These are phyloP conservation scores for Trypanosoma mega DNA, from an alignment of 208 protist genomes.

Conservation along the genomic window DNA sequence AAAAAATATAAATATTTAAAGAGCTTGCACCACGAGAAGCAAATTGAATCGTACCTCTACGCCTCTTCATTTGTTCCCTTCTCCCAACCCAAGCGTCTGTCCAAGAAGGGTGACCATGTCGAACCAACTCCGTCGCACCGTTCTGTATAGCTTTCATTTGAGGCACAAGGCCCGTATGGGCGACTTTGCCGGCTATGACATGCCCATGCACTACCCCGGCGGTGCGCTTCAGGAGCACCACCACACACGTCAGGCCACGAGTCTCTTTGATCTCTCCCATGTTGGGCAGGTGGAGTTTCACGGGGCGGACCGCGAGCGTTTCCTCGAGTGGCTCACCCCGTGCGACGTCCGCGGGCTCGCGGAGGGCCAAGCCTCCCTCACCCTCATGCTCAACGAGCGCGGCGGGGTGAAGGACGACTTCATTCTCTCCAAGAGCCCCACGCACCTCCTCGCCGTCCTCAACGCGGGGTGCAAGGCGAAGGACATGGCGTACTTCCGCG, in stretches of 20 bases:
- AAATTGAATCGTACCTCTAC: no score
- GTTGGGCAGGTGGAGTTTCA: conserved; percentile 94
- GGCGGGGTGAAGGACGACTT: conserved; percentile 96
- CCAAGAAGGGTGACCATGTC: no score
- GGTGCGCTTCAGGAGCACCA: conserved; percentile 90
- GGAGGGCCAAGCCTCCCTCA: conserved; percentile 56
- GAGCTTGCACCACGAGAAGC: no score
- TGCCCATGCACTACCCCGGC: conserved; percentile 94
- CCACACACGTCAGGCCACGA: conserved; percentile 80
- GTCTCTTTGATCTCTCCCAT: conserved; percentile 97
- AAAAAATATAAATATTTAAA: no score
- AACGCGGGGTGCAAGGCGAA: conserved; percentile 96
- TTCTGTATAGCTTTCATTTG: conserved; percentile 83
- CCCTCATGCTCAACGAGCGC: conserved; percentile 93
- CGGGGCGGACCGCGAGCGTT: conserved; percentile 90
- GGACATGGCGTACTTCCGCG: conserved; percentile 87
- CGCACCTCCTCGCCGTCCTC: conserved; percentile 94
- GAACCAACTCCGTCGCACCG: conserved; percentile 44
- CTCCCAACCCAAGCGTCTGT: no score
- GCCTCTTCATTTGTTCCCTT: no score
- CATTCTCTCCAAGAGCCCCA: conserved; percentile 90
- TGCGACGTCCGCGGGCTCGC: conserved; percentile 69
- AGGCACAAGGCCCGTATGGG: conserved; percentile 93
- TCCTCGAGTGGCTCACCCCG: conserved; percentile 92
- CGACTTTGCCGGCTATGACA: conserved; percentile 94